A percentile compares a stretch with the other conserved stretches of the same genome.
Conservation (phyloP, 129 eudicot species). For the Solidago caesia region DNA sequence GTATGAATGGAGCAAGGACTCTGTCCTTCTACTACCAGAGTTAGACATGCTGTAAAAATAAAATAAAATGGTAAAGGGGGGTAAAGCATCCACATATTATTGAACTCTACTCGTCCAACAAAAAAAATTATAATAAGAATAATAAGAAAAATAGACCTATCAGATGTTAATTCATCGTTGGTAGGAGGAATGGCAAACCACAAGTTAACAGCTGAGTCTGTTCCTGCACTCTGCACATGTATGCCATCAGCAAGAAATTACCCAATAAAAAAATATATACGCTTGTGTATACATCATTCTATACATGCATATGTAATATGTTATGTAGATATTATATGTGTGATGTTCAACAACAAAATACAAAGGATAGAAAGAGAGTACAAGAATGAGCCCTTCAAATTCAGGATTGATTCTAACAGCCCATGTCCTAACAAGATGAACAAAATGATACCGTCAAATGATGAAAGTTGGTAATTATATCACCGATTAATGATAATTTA, state of each 20-base stretch:
- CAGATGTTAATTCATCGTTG: constrained; percentile 41
- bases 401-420: constrained; percentile 91
- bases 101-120: not conserved
- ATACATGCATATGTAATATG: no score
- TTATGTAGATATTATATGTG: no score
- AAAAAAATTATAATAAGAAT: not conserved
- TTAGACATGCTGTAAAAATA: constrained; percentile 44
- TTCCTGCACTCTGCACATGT: constrained; percentile 87
- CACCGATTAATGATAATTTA: constrained; percentile 4
- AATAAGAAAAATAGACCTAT: constrained; percentile 45
- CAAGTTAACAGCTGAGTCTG: constrained; percentile 91
- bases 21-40: constrained; percentile 44
- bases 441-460: constrained; percentile 3
- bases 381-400: constrained; percentile 79
- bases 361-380: constrained; percentile 37
- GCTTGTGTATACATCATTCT: no score
- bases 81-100: not conserved
- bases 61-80: not conserved
- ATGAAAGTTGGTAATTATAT: constrained; percentile 20
- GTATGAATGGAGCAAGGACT: constrained; percentile 67
- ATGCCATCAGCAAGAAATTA: constrained; percentile 12
- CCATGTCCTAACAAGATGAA: constrained; percentile 74
- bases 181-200: constrained; percentile 67
- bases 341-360: no score
- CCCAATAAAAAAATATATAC: no score